Evolutionary conservation across 1,139 yeast species (phyloP).

Genomic region (Blastobotrys arbuscula): DNA sequence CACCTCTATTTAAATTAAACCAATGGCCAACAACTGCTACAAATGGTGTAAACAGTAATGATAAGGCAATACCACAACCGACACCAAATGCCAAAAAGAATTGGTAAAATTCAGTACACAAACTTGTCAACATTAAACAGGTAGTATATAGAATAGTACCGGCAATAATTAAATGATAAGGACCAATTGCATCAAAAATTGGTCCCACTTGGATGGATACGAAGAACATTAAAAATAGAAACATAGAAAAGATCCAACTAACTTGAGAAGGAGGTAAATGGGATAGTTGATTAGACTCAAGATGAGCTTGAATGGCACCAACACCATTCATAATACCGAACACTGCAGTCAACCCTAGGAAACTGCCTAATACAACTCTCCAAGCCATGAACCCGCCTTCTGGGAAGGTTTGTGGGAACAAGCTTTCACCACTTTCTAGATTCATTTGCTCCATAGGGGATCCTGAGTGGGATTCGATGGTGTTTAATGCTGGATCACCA

Average conservation of each 20-base stretch:
- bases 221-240: constrained; percentile 50
- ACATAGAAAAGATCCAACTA: constrained; percentile 65
- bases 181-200: constrained; percentile 57
- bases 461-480: neutral
- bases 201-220: constrained; percentile 57
- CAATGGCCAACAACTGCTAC: constrained; percentile 59
- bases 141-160: constrained; percentile 44
- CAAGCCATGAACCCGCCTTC: constrained; percentile 48
- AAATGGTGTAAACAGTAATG: constrained; percentile 53
- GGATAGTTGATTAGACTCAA: constrained; percentile 49
- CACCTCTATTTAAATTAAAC: constrained; percentile 52
- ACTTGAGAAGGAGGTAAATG: constrained; percentile 45
- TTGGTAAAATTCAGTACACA: constrained; percentile 49
- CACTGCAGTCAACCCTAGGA: constrained; percentile 54
- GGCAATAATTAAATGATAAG: constrained; percentile 41
- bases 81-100: constrained; percentile 55
- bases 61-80: constrained; percentile 53
- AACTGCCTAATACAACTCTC: constrained; percentile 54
- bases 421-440: constrained; percentile 3
- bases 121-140: constrained; percentile 55
- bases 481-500: neutral
- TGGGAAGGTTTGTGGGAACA: constrained; percentile 6
- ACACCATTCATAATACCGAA: constrained; percentile 64
- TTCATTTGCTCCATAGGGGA: constrained; percentile 4
- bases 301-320: constrained; percentile 67